Evolutionary conservation across 2,329 filamentous ascomycete genomes (phyloP), one percentile per base, ranked within the genome.

Genomic region (Nothomitra cinnamomea): DNA sequence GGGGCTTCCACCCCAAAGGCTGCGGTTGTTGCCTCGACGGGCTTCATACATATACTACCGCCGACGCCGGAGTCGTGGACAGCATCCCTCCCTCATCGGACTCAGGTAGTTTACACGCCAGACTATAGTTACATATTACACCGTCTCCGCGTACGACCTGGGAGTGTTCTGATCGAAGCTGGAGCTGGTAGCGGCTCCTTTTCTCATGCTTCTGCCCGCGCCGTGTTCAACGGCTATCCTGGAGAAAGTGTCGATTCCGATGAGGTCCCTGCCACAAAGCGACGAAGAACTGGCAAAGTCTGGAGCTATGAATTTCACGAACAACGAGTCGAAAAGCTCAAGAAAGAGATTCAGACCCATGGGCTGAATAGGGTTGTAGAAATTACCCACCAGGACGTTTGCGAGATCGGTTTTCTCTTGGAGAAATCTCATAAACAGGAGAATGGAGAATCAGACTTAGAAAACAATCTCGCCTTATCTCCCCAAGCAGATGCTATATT

Each of bases 121-220:
- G 72, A 75, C 58, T 74, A 74, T 64, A 74, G 71, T 62, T 75
- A 73, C 56, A 69, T 75, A 38, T 63, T 75, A 53, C 71, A 74
- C 57, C 64, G 70, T 32, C 63, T 74, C 52, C 66, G 70, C 52
- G 72, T 65, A 24, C 64, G 69, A 21, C 70, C 72, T 0, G 72
- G 72, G 10, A 64, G 64, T 22, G 67, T 66, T 7, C 58, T 75
- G 24, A 72, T 75, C 47, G 72, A 75, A 60, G 72, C 72, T 2
- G 72, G 72, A n/a, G 70, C 71, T 8, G 72, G 72, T 0, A 74
- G 72, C 57, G 72, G 72, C 24, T 73, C 70, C 0, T 75, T 75
- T 57, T 74, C 72, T 1, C 72, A 75, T 56, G 72, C 72, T 0
- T 65, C 72, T 1, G 70, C 68, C 2, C 65, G 72, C 48, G 72